phyloP scores from a whole-genome alignment of 768 basidiomycete genomes.

The Panaeolus papilionaceus region DNA sequence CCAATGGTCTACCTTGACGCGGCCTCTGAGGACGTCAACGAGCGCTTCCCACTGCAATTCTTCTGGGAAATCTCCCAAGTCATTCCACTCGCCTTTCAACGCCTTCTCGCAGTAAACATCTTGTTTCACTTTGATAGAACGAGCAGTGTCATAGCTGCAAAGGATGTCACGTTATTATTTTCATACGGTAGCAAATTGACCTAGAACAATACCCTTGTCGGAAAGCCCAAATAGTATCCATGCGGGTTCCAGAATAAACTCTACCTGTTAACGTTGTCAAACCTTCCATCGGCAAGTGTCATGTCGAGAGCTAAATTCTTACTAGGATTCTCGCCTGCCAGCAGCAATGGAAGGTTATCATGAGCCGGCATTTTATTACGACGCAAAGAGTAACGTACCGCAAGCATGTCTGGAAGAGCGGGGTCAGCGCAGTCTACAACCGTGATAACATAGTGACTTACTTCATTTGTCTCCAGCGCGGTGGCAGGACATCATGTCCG shows the following conservation, averaged over 20 bases:
- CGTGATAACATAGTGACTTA: constrained; percentile 33
- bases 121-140: constrained; percentile 65
- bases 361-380: neutral
- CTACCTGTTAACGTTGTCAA: constrained; percentile 36
- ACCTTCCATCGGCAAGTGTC: neutral
- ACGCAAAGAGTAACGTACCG: constrained; percentile 36
- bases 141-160: constrained; percentile 63
- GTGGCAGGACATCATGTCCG: constrained; percentile 42
- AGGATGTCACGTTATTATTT: constrained; percentile 29
- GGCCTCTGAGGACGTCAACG: constrained; percentile 78
- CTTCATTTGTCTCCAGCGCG: constrained; percentile 81
- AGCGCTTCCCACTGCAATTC: constrained; percentile 77
- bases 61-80: constrained; percentile 63
- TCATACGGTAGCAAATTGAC: neutral
- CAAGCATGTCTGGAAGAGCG: constrained; percentile 48
- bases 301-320: constrained; percentile 26
- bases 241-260: constrained; percentile 55
- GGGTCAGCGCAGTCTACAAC: constrained; percentile 12
- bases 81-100: constrained; percentile 50
- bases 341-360: neutral
- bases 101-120: constrained; percentile 67
- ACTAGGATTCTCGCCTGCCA: constrained; percentile 63
- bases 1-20: constrained; percentile 58
- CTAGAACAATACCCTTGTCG: constrained; percentile 50
- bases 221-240: constrained; percentile 74